Evolutionary conservation across 2,329 filamentous ascomycete genomes (phyloP), one percentile per base, ranked within the genome.

Genomic region (Teratosphaeria zuluensis): DNA sequence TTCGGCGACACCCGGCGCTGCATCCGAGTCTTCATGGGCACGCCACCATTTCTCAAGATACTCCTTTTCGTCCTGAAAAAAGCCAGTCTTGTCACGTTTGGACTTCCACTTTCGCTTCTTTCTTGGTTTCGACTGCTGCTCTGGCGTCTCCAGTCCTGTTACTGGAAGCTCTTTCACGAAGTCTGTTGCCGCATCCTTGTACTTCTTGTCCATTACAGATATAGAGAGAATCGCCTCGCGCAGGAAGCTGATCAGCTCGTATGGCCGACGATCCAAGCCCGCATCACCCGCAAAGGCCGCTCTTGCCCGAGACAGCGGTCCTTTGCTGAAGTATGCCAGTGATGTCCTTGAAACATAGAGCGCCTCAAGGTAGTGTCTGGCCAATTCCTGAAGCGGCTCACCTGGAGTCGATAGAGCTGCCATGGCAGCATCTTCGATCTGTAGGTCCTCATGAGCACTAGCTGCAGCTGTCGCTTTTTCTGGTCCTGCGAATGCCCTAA

Each of bases 301-400:
- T 60, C 89, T 82, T 53, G 88, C 86, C 65, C 88, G 81, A 52
- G 89, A 89, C 21, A 94, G 76, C 1, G 89, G 88, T 0, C 89
- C 89, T 75, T 94, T 94, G 21, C 86, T 86, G 72, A 92, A 92
- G 72, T 92, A 94, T 59, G 89, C 89, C 58, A 92, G 75, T 3
- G 89, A 90, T 35, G 87, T 89, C 80, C 89, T 74, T 8, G 70
- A 75, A 11, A 76, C 65, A 69, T 81, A 79, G 62, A 80, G 65
- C 33, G 75, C 72, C 14, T 79, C 75, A 21, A 80, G 67, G 59
- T 74, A 75, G 53, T 74, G 68, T 28, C 69, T 68, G 4, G 68
- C 56, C 28, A 72, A 59, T 31, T 71, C 69, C 57, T 71, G 65
- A 14, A 71, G 31, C 11, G 54, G 56, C 28, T 48, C 51, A 14